These are phyloP conservation scores for Phragmites australis DNA, from an alignment of 176 grass and related monocot genomes.

Conservation along the genomic window DNA sequence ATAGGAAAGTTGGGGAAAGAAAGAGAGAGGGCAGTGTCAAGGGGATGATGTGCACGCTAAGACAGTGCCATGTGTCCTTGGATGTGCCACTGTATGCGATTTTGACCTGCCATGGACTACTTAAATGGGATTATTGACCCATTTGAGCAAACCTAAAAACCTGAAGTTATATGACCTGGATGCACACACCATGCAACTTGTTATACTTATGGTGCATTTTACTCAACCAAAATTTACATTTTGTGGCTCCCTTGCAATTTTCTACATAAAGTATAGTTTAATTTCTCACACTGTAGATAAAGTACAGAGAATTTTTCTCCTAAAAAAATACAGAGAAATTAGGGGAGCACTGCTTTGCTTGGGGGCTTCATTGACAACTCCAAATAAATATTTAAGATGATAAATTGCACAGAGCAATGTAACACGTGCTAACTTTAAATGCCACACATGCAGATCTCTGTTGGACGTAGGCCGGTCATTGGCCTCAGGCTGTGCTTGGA, in stretches of 20 bases:
- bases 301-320: not conserved
- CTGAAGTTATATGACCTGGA: not conserved
- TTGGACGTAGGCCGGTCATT: slow-evolving; percentile 87
- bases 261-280: not conserved
- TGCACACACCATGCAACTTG: not conserved
- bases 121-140: not conserved
- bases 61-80: not conserved
- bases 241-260: not conserved
- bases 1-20: too few relatives aligned
- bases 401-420: not conserved
- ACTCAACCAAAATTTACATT: not conserved
- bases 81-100: not conserved
- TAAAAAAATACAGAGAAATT: not conserved
- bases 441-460: slow-evolving; percentile 74
- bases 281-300: not conserved
- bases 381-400: slow-evolving; percentile 11
- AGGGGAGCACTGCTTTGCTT: not conserved
- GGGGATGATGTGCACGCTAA: not conserved
- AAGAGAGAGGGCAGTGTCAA: not conserved
- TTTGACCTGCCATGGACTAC: not conserved
- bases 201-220: not conserved
- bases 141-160: not conserved
- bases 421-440: slow-evolving; percentile 32
- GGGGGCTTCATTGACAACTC: not conserved
- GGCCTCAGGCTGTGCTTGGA: slow-evolving; percentile 81